Conservation (phyloP, 768 basidiomycete species). For the Ramaria sp. region DNA sequence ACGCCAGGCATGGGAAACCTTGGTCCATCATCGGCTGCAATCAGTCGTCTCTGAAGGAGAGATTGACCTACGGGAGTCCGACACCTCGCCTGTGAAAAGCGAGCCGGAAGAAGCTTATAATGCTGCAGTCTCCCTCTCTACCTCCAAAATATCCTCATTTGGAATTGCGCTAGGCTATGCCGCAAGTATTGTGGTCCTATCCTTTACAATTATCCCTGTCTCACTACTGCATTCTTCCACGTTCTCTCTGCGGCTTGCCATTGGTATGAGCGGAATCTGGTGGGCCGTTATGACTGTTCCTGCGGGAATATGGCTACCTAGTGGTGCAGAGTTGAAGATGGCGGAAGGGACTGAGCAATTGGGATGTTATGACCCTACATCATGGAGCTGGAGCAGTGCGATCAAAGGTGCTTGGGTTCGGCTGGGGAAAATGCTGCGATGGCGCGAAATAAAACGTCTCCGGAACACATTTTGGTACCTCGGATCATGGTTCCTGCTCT, state of each 20-base stretch:
- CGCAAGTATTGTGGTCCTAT: constrained; percentile 67
- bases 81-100: not conserved
- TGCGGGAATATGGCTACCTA: constrained; percentile 64
- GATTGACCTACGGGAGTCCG: not conserved
- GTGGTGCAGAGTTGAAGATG: constrained; percentile 13
- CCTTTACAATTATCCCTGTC: constrained; percentile 73
- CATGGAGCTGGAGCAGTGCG: constrained; percentile 40
- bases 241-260: constrained; percentile 67
- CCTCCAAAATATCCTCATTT: constrained; percentile 71
- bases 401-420: constrained; percentile 64
- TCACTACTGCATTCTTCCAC: constrained; percentile 63
- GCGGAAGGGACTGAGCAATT: constrained; percentile 10
- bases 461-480: constrained; percentile 84
- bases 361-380: constrained; percentile 13
- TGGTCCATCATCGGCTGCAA: constrained; percentile 11
- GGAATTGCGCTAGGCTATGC: constrained; percentile 83
- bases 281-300: constrained; percentile 81
- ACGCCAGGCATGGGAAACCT: constrained; percentile 25
- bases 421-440: constrained; percentile 63
- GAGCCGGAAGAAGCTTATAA: constrained; percentile 32
- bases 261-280: constrained; percentile 78
- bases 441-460: constrained; percentile 60
- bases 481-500: constrained; percentile 88
- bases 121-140: constrained; percentile 53
- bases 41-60: not conserved